Percentiles rank a stretch among this genome's conserved stretches.
phyloP scores from a whole-genome alignment of 306 rosid genomes.

The Inga laurina region DNA sequence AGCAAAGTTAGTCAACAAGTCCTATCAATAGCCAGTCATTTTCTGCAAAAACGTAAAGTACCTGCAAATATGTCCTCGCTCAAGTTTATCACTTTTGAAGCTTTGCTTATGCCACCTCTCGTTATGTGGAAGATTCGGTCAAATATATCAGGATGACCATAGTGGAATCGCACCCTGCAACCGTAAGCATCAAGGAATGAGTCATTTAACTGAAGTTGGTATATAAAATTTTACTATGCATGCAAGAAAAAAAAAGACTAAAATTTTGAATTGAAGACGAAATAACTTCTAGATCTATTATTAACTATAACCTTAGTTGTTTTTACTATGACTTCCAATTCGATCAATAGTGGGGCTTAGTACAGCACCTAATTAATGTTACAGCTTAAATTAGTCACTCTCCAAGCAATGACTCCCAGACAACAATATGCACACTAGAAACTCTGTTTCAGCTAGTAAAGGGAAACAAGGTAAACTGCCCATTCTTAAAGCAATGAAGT shows the following conservation, averaged over 20 bases:
- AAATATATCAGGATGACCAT: slow-evolving; percentile 60
- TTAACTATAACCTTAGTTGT: neutral
- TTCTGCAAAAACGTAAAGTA: slow-evolving; percentile 11
- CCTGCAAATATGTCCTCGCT: slow-evolving; percentile 61
- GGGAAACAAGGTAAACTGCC: neutral
- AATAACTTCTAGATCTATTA: neutral
- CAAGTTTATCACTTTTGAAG: slow-evolving; percentile 54
- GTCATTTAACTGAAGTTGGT: neutral
- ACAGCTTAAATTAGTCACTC: neutral
- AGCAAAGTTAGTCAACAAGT: slow-evolving; percentile 12
- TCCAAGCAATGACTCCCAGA: neutral
- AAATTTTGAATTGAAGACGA: neutral
- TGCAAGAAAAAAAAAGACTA: neutral
- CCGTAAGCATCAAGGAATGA: slow-evolving; percentile 4
- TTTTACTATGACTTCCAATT: neutral
- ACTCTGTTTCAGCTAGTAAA: neutral
- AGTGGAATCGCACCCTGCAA: slow-evolving; percentile 58
- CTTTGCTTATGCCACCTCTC: slow-evolving; percentile 60
- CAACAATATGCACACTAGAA: neutral
- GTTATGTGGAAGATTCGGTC: slow-evolving; percentile 57
- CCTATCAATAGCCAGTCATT: neutral
- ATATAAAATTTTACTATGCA: neutral
- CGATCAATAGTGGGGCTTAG: neutral
- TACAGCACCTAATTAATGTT: neutral
- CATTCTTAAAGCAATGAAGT: neutral